phyloP scores from a whole-genome alignment of 208 protist species.

The Acanthamoeba sp. region DNA sequence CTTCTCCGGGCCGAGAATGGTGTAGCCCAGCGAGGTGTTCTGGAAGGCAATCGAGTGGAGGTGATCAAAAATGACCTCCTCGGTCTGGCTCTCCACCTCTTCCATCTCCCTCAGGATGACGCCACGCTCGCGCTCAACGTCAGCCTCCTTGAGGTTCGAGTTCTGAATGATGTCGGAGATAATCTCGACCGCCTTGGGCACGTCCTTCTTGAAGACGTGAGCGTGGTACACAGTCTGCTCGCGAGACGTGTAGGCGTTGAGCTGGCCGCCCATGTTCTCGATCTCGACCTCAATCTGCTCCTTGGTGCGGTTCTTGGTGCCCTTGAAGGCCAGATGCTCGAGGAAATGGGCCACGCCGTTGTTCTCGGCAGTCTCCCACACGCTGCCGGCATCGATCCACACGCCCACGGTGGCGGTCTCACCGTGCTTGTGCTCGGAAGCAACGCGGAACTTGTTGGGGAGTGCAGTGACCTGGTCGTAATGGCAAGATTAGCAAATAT shows the following conservation, averaged over 20 bases:
- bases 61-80: conserved; percentile 98
- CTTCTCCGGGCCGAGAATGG: conserved; percentile 97
- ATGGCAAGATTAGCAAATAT: background rate
- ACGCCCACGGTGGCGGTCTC: conserved; percentile 97
- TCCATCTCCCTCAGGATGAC: conserved; percentile 97
- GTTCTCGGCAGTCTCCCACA: conserved; percentile 97
- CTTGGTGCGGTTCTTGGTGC: conserved; percentile 93
- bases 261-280: conserved; percentile 97
- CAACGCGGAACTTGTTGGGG: conserved; percentile 97
- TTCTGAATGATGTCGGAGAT: conserved; percentile 98
- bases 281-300: conserved; percentile 95
- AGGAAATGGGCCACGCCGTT: conserved; percentile 99
- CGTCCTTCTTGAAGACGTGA: conserved; percentile 95
- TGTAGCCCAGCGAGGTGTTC: conserved; percentile 94
- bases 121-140: conserved; percentile 95
- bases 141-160: conserved; percentile 90
- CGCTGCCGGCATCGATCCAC: conserved; percentile 97
- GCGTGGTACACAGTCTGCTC: conserved; percentile 98
- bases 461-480: conserved; percentile 93
- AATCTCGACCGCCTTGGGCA: conserved; percentile 95
- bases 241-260: conserved; percentile 99
- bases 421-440: conserved; percentile 95
- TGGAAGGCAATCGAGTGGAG: conserved; percentile 97
- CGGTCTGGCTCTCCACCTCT: conserved; percentile 95
- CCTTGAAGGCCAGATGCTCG: conserved; percentile 99